Conservation (phyloP, 805 yeast genomes). For the Metschnikowia picachoensis region DNA sequence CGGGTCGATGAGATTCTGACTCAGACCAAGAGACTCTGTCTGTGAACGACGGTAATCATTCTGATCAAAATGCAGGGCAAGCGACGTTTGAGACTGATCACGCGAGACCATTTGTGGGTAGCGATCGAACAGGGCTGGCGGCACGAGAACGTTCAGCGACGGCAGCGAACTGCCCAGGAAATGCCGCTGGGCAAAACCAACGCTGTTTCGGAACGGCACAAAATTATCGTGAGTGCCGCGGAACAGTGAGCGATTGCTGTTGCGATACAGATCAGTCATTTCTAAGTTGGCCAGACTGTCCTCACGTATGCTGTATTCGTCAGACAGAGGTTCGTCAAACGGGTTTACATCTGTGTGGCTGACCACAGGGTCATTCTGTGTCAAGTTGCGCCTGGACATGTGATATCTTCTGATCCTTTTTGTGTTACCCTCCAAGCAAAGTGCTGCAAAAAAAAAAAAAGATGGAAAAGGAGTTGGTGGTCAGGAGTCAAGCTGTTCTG, state of each 20-base stretch:
- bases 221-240: background rate
- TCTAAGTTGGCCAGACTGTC: conserved; percentile 1
- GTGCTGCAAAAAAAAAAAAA: too few species aligned
- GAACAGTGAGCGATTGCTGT: background rate
- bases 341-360: background rate
- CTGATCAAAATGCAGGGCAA: conserved; percentile 7
- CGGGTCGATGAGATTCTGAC: conserved; percentile 12
- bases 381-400: conserved; percentile 17
- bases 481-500: too few species aligned
- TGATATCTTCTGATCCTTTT: background rate
- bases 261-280: background rate
- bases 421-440: background rate
- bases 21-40: conserved; percentile 8
- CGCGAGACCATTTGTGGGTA: conserved; percentile 19
- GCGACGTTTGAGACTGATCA: conserved; percentile 14
- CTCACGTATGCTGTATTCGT: conserved; percentile 8
- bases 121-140: conserved; percentile 17
- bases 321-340: conserved; percentile 12
- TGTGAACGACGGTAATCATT: conserved; percentile 3
- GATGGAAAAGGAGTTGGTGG: too few species aligned
- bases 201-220: background rate
- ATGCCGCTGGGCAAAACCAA: background rate
- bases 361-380: conserved; percentile 11
- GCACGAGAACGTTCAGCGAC: conserved; percentile 6
- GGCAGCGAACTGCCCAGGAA: conserved; percentile 4